A percentile compares a stretch with the other conserved stretches of the same genome.
These are phyloP conservation scores for Alternaria atra DNA, from an alignment of 2,329 filamentous ascomycete genomes.

Conservation along the genomic window DNA sequence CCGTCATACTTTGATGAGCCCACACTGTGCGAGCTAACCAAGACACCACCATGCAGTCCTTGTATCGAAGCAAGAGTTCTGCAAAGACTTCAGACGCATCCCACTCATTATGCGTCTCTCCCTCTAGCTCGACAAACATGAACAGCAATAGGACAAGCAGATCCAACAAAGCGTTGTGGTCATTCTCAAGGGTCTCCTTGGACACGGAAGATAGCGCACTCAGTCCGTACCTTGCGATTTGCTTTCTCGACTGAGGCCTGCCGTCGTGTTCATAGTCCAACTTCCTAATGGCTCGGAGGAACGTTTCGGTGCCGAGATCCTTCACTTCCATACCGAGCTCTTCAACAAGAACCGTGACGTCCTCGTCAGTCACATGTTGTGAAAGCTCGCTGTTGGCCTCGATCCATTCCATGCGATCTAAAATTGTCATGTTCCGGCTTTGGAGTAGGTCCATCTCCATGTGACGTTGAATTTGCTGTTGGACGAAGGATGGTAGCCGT, in stretches of 20 bases:
- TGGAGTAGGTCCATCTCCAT: constrained; percentile 78
- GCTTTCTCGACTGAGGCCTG: constrained; percentile 53
- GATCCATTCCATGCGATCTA: constrained; percentile 79
- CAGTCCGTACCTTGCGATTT: constrained; percentile 78
- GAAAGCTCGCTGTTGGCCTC: constrained; percentile 82
- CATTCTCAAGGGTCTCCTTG: constrained; percentile 78
- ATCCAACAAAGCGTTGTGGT: constrained; percentile 79
- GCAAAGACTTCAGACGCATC: constrained; percentile 67
- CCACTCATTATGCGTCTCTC: constrained; percentile 75
- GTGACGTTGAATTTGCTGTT: constrained; percentile 72
- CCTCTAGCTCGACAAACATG: constrained; percentile 73
- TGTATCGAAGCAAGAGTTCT: constrained; percentile 64
- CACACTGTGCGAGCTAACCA: constrained; percentile 49
- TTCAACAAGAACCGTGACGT: constrained; percentile 66
- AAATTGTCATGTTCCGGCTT: constrained; percentile 65
- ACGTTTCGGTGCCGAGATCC: constrained; percentile 59
- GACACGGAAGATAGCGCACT: constrained; percentile 78
- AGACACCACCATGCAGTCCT: constrained; percentile 46
- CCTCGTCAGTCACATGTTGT: constrained; percentile 82
- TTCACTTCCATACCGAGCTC: constrained; percentile 63
- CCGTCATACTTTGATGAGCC: constrained; percentile 42
- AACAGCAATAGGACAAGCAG: constrained; percentile 84
- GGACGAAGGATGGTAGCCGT: constrained; percentile 73
- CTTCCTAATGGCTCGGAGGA: constrained; percentile 61
- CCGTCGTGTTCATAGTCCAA: constrained; percentile 53